phyloP scores from a whole-genome alignment of 441 rosid species.

The Populus trichocarpa region DNA sequence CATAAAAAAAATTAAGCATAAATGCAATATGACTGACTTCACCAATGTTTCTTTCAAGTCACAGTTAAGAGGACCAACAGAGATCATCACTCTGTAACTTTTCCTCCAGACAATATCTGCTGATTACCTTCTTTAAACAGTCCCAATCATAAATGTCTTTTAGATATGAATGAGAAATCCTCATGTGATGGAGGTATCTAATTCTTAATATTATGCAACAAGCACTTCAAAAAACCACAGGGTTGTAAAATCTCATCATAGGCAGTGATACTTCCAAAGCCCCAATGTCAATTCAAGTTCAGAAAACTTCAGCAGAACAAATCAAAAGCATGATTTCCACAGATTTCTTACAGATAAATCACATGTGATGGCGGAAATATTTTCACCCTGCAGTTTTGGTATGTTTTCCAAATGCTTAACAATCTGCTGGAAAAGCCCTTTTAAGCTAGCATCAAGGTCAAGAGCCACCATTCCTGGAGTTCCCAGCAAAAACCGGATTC shows the following conservation, averaged over 20 bases:
- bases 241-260: background rate
- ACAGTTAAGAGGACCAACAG: background rate
- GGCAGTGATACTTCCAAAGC: background rate
- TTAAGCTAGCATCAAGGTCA: conserved; percentile 84
- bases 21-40: background rate
- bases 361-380: conserved; percentile 79
- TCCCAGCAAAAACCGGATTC: conserved; percentile 90
- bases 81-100: background rate
- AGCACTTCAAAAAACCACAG: background rate
- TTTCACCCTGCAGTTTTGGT: conserved; percentile 94
- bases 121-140: background rate
- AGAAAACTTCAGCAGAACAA: conserved; percentile 1
- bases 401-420: conserved; percentile 85
- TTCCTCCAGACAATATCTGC: background rate
- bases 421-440: conserved; percentile 84
- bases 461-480: conserved; percentile 99
- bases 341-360: conserved; percentile 88
- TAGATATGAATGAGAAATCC: background rate
- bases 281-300: background rate
- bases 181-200: background rate
- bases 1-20: background rate
- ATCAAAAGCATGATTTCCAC: conserved; percentile 5
- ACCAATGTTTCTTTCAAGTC: background rate
- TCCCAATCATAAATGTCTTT: background rate
- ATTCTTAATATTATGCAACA: background rate